These are phyloP conservation scores for Xylaria intraflava DNA, from an alignment of 495 filamentous ascomycete species.

Conservation along the genomic window DNA sequence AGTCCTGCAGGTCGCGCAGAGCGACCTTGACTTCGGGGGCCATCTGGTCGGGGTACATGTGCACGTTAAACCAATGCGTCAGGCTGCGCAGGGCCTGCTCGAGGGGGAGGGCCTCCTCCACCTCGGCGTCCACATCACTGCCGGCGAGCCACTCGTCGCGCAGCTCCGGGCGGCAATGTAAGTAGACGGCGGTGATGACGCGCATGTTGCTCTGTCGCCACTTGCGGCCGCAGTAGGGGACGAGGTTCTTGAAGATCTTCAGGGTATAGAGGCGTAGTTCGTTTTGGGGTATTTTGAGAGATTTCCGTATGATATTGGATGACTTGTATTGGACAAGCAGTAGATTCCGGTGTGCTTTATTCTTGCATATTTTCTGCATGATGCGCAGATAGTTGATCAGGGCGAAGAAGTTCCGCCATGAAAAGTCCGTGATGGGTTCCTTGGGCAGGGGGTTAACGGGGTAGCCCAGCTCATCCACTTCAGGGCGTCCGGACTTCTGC, in stretches of 20 bases:
- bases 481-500: slow-evolving; percentile 46
- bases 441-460: slow-evolving; percentile 57
- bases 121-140: slow-evolving; percentile 81
- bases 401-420: slow-evolving; percentile 89
- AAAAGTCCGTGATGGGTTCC: slow-evolving; percentile 82
- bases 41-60: slow-evolving; percentile 74
- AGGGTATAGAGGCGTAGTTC: slow-evolving; percentile 87
- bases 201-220: slow-evolving; percentile 98
- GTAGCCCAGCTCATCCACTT: slow-evolving; percentile 85
- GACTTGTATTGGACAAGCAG: slow-evolving; percentile 93
- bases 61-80: slow-evolving; percentile 88
- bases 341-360: slow-evolving; percentile 88
- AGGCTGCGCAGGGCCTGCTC: slow-evolving; percentile 82
- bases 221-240: slow-evolving; percentile 95
- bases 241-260: slow-evolving; percentile 96
- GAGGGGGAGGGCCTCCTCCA: slow-evolving; percentile 83
- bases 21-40: slow-evolving; percentile 56
- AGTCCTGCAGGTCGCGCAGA: slow-evolving; percentile 75
- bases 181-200: slow-evolving; percentile 92
- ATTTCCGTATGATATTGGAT: slow-evolving; percentile 78
- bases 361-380: slow-evolving; percentile 93
- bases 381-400: slow-evolving; percentile 89
- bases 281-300: slow-evolving; percentile 82
- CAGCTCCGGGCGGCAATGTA: slow-evolving; percentile 86
- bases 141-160: slow-evolving; percentile 94